Evolutionary conservation across 2,329 filamentous ascomycete species (phyloP).

Genomic region (Magnaporthiopsis rhizophila): DNA sequence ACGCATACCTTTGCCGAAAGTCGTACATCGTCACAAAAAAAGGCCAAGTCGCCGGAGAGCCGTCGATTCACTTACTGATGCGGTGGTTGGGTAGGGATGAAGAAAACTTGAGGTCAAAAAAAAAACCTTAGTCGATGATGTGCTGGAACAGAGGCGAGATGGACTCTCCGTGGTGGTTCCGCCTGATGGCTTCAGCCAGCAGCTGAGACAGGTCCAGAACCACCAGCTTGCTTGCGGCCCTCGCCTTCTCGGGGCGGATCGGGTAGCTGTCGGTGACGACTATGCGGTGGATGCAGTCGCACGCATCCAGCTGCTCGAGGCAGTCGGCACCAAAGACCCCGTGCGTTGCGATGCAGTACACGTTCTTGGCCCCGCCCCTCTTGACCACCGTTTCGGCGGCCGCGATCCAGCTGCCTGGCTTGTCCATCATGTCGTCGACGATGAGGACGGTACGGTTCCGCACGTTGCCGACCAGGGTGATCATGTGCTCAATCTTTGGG

Average conservation of each 20-base stretch:
- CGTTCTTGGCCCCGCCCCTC: conserved; percentile 80
- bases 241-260: conserved; percentile 66
- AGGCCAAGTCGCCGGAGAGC: not conserved
- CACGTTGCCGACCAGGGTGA: conserved; percentile 95
- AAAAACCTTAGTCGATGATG: conserved; percentile 22
- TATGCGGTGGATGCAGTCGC: conserved; percentile 88
- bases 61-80: not conserved
- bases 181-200: conserved; percentile 83
- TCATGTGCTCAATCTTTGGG: conserved; percentile 80
- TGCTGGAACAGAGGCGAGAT: conserved; percentile 64
- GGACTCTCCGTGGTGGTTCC: conserved; percentile 93
- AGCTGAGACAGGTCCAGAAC: conserved; percentile 84
- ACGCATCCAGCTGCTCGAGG: conserved; percentile 81
- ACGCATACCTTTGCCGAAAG: conserved; percentile 6
- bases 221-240: conserved; percentile 71
- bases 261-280: conserved; percentile 97
- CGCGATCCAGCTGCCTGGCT: conserved; percentile 92
- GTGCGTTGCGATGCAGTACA: conserved; percentile 97
- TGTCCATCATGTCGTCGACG: conserved; percentile 99
- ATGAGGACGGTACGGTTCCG: conserved; percentile 83
- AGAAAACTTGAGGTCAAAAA: not conserved
- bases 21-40: conserved; percentile 2
- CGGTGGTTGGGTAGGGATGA: not conserved
- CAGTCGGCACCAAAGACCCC: conserved; percentile 88
- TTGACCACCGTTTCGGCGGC: conserved; percentile 96